These are phyloP conservation scores for Fusarium kyushuense DNA, from an alignment of 2,329 filamentous ascomycete genomes.

Conservation along the genomic window DNA sequence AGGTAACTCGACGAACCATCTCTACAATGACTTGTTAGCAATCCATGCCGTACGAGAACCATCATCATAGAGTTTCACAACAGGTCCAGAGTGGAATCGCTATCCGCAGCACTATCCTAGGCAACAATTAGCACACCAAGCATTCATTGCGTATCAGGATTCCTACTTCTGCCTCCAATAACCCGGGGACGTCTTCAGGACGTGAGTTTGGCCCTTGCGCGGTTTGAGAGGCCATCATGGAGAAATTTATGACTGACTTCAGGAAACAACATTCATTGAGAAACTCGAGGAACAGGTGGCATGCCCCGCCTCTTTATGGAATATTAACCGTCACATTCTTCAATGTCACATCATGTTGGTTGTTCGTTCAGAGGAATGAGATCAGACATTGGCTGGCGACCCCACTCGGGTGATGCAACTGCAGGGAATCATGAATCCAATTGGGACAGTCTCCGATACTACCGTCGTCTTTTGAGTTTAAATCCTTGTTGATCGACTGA, in stretches of 20 bases:
- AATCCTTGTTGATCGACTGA: constrained; percentile 1
- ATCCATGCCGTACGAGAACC: fast-evolving
- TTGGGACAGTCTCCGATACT: not conserved
- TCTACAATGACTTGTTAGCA: not conserved
- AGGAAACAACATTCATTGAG: not conserved
- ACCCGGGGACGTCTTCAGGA: not conserved
- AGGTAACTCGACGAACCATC: constrained; percentile 20
- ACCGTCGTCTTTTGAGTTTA: not conserved
- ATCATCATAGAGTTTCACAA: not conserved
- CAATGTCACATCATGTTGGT: not conserved
- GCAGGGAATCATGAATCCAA: not conserved
- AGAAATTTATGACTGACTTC: fast-evolving
- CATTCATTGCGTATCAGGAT: fast-evolving
- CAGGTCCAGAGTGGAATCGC: constrained; percentile 4
- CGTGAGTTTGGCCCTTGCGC: not conserved
- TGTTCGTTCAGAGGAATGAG: not conserved
- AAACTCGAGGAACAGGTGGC: not conserved
- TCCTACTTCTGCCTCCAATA: constrained; percentile 12
- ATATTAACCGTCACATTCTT: not conserved
- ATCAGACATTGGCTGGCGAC: constrained; percentile 3
- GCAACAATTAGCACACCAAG: not conserved
- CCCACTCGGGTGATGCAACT: constrained; percentile 12
- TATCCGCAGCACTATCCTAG: constrained; percentile 3
- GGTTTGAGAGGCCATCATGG: not conserved
- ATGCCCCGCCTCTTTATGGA: constrained; percentile 20